Evolutionary conservation across 345 rosid species (phyloP).

Genomic region (Eucalyptus curtisii): DNA sequence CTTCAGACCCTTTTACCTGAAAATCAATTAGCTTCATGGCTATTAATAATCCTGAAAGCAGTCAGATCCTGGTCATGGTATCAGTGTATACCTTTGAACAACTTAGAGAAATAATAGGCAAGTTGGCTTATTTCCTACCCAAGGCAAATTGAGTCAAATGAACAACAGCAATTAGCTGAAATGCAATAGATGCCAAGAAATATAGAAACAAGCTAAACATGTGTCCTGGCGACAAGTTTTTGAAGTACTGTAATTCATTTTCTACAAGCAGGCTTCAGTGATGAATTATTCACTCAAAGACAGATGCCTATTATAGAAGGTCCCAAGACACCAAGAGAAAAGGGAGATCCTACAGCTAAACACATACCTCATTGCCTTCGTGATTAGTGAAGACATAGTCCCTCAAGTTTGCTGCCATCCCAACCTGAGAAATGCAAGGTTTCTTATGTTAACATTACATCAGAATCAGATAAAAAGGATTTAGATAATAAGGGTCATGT

Average conservation of each 20-base stretch:
- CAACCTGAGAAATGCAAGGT: conserved; percentile 32
- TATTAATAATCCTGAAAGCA: background rate
- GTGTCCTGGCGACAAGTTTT: background rate
- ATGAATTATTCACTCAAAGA: background rate
- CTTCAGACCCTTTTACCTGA: conserved; percentile 76
- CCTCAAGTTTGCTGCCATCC: conserved; percentile 83
- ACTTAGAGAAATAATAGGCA: background rate
- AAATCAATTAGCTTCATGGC: background rate
- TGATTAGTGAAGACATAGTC: conserved; percentile 50
- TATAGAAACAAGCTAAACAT: background rate
- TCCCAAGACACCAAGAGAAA: background rate
- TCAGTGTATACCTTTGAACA: background rate
- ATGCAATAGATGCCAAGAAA: background rate
- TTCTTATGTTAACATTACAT: background rate
- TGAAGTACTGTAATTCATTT: background rate
- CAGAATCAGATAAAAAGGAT: background rate
- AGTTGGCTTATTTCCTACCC: background rate
- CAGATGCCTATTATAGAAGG: background rate
- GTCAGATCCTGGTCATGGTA: background rate
- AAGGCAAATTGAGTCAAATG: background rate
- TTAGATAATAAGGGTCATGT: background rate
- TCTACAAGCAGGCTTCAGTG: background rate
- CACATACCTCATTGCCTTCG: conserved; percentile 60
- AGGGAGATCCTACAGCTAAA: background rate
- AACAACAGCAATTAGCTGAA: background rate